A percentile compares a stretch with the other conserved stretches of the same genome.
These are phyloP conservation scores for Centrapalus pauciflorus DNA, from an alignment of 129 eudicot genomes.

Conservation along the genomic window DNA sequence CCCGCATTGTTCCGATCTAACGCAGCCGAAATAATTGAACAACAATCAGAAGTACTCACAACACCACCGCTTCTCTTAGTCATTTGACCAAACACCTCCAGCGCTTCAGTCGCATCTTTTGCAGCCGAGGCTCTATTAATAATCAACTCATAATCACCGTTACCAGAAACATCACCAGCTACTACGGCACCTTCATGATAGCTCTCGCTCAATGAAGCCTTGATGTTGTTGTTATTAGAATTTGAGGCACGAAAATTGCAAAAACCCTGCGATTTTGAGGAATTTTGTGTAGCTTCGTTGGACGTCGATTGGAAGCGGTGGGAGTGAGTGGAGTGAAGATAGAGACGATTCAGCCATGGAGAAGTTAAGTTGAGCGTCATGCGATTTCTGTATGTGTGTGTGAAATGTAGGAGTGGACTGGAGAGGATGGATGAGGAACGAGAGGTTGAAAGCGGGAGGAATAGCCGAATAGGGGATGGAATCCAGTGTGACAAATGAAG, in stretches of 20 bases:
- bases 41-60: constrained; percentile 51
- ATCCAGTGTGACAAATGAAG: background rate
- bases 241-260: constrained; percentile 1
- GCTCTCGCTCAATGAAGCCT: constrained; percentile 38
- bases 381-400: constrained; percentile 13
- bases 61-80: constrained; percentile 48
- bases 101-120: constrained; percentile 56
- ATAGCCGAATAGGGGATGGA: constrained; percentile 1
- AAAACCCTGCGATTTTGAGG: background rate
- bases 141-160: constrained; percentile 33
- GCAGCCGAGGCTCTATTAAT: constrained; percentile 37
- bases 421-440: constrained; percentile 66
- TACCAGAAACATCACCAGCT: constrained; percentile 25
- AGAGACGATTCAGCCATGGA: constrained; percentile 33
- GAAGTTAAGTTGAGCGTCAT: constrained; percentile 42
- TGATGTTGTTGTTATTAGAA: constrained; percentile 1
- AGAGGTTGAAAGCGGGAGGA: constrained; percentile 32
- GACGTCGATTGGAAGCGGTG: constrained; percentile 15
- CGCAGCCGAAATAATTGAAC: constrained; percentile 64
- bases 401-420: constrained; percentile 12
- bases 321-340: constrained; percentile 15
- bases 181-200: constrained; percentile 12
- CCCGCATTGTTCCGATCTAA: constrained; percentile 66
- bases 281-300: background rate
- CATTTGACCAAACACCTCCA: constrained; percentile 48